Evolutionary conservation across 176 grass and related monocot species (phyloP), one percentile per base, ranked within the genome.

Genomic region (Musa acuminata): DNA sequence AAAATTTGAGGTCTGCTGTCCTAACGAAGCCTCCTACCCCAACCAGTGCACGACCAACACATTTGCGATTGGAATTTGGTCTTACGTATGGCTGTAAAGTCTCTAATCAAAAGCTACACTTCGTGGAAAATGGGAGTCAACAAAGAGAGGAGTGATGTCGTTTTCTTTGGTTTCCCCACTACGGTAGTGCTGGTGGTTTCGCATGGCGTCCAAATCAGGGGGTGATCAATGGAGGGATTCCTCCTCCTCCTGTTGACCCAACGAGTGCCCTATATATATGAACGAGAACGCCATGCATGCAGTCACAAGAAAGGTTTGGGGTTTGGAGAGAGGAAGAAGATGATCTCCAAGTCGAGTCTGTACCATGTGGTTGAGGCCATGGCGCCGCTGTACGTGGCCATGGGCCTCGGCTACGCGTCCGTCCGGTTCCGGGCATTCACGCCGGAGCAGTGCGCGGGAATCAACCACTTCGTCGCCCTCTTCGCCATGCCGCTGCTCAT

Each of bases 401-500:
- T 51, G 68, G 35, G 8, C 68, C 68, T 71, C 68, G 48, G 68
- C 12, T 71, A 71, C 68, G 48, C 16, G 11, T 16, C 68, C 43
- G 68, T 71, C 25, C 65, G 65, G 10, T 16, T 13, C 12, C 65
- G 65, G 12, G 13, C 65, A 23, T 48, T 68, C 65, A 68, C 65
- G 65, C 13, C 25, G 65, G 65, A 68, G 65, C 65, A 68, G 11
- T 68, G 65, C 65, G 65, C 12, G 24, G 65, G 65, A 2, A 68
- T 68, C 65, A 68, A 68, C 65, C 65, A 68, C 65, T 68, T 35
- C 65, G 27, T 35, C 3, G 65, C 65, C 10, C 65, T 68, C 65
- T 68, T 68, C 65, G 68, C 49, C 43, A 20, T 71, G 43, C 68
- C 68, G 43, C 48, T 71, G 16, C 68, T 71, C 68, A 71, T 71